Base-by-base conservation (phyloP, 2,329 filamentous ascomycete genomes). In the Phoma herbarum region DNA sequence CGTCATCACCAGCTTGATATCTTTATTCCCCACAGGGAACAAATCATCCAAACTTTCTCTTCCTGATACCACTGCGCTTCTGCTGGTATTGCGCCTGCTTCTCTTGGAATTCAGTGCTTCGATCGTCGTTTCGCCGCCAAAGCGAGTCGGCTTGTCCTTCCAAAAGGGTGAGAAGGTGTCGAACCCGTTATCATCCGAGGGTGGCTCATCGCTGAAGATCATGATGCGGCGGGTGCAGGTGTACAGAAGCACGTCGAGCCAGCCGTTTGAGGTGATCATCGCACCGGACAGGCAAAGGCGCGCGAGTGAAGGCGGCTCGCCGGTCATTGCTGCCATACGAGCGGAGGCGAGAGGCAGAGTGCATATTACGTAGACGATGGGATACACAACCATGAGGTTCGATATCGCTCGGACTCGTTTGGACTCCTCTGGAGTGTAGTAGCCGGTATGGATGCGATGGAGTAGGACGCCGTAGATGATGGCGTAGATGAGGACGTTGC, bases 311-410 rank as follows among this genome's bases (percentile, higher is more conserved):
- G 78, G 77, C 22, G 78, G 75, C 10, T 78, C 75, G 1, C 85
- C 84, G 0, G 84, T 82, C 84, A 90, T 88, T 20, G 82, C 83
- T 16, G 84, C 83, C 68, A 90, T 87, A 59, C 88, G 84, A 14
- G 87, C 86, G 0, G 85, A 81, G 4, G 88, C 87, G 0, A 91
- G 79, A 0, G 89, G 89, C 0, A 88, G 80, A 0, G 88, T 91
- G 69, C 88, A 89, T n/a, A 89, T 66, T 7, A 90, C 82, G 71
- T 91, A 91, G 62, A 90, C 87, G 63, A 88, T 69, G 0, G 89
- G 89, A 60, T 91, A 91, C 8, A 89, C 80, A 28, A 90, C 78
- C 83, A 86, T 85, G 61, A 90, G 86, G 9, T 85, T 79, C 6
- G 82, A 76, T 42, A 83, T 80, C 25, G 75, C 67, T 43, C 73